phyloP scores from a whole-genome alignment of 345 rosid genomes.

The Tarenaya hassleriana region DNA sequence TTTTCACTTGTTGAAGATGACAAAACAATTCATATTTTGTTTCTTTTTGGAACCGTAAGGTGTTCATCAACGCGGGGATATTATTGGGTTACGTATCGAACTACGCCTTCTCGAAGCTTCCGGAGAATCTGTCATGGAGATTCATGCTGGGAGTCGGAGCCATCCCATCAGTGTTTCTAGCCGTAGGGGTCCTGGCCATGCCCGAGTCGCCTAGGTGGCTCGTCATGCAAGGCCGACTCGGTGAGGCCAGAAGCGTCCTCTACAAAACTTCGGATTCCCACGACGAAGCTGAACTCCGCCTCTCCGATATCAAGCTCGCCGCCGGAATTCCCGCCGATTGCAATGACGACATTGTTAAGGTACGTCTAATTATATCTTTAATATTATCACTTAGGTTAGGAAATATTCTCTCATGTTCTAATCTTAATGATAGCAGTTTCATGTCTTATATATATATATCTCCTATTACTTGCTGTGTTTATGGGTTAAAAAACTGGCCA shows the following conservation, averaged over 20 bases:
- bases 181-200: conserved; percentile 30
- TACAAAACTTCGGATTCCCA: conserved; percentile 33
- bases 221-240: conserved; percentile 39
- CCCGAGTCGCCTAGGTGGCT: conserved; percentile 71
- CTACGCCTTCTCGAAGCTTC: conserved; percentile 42
- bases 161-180: conserved; percentile 50
- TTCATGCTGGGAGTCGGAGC: conserved; percentile 58
- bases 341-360: no score
- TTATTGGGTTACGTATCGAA: conserved; percentile 62
- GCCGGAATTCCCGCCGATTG: neutral
- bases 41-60: no score
- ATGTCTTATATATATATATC: no score
- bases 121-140: conserved; percentile 47
- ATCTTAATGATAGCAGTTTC: no score
- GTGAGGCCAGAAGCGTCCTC: conserved; percentile 38
- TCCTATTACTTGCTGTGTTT: no score
- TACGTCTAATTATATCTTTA: no score
- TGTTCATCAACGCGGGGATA: conserved; percentile 52
- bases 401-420: no score
- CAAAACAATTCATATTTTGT: no score
- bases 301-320: conserved; percentile 32
- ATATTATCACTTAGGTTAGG: no score
- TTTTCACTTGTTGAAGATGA: no score
- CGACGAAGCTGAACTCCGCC: conserved; percentile 37
- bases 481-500: no score